Evolutionary conservation across 169 alveolate genomes (phyloP).

Genomic region (Eimeria nieschulzi): DNA sequence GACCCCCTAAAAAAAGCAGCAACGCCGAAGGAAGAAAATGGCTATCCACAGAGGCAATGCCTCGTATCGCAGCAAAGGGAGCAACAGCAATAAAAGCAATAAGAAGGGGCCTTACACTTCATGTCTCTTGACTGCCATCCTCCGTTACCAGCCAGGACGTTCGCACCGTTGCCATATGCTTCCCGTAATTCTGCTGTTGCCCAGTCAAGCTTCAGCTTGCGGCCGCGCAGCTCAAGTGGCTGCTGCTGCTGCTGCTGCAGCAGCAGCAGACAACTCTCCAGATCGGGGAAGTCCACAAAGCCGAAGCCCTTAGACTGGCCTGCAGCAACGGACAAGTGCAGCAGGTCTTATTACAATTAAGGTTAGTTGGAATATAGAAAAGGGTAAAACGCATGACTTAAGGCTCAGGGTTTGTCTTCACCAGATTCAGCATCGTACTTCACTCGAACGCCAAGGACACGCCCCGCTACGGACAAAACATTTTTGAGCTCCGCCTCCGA

Average conservation of each 20-base stretch:
- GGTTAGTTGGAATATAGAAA: too few relatives aligned
- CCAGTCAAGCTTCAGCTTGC: slow-evolving; percentile 57
- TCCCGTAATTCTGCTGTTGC: slow-evolving; percentile 70
- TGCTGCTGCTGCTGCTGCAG: slow-evolving; percentile 28
- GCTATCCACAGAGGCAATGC: neutral
- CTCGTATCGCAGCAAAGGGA: neutral
- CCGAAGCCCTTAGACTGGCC: slow-evolving; percentile 72
- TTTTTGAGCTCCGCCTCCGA: slow-evolving; percentile 44
- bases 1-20: neutral
- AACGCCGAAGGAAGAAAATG: neutral
- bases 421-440: slow-evolving; percentile 52
- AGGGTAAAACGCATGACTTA: too few relatives aligned
- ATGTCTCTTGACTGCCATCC: neutral
- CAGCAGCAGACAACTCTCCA: slow-evolving; percentile 59
- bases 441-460: slow-evolving; percentile 61
- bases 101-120: neutral
- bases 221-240: slow-evolving; percentile 49
- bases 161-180: neutral
- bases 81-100: neutral
- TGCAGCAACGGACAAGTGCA: neutral
- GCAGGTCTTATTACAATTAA: too few relatives aligned
- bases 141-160: neutral
- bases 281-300: slow-evolving; percentile 46
- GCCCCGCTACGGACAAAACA: slow-evolving; percentile 44
- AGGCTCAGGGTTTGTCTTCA: neutral